These are phyloP conservation scores for Xerocomus nothofagi DNA, from an alignment of 1,284 basidiomycete species.

Conservation along the genomic window DNA sequence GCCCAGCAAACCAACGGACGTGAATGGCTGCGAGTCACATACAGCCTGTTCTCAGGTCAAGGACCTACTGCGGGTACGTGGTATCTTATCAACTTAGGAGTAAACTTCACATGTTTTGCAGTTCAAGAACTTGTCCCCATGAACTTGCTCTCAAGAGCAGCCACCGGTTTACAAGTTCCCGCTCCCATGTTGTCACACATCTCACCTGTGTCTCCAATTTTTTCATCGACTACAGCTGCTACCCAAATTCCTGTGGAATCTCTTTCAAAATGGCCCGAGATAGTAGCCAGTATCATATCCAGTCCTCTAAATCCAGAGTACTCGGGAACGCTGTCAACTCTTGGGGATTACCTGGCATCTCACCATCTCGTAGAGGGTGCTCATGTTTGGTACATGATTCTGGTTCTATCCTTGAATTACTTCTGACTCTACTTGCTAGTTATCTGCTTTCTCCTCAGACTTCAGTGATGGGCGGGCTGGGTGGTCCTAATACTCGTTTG, in stretches of 20 bases:
- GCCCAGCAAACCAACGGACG: constrained; percentile 45
- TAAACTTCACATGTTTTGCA: constrained; percentile 32
- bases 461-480: constrained; percentile 70
- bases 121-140: constrained; percentile 78
- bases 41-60: constrained; percentile 85
- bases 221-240: constrained; percentile 44
- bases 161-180: constrained; percentile 42
- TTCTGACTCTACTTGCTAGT: constrained; percentile 42
- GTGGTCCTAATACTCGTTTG: constrained; percentile 60
- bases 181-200: constrained; percentile 37
- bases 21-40: constrained; percentile 79
- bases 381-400: constrained; percentile 75
- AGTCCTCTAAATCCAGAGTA: constrained; percentile 66
- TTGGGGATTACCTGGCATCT: constrained; percentile 80
- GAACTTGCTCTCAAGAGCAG: constrained; percentile 46
- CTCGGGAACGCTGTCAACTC: constrained; percentile 77
- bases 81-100: constrained; percentile 7
- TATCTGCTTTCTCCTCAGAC: constrained; percentile 88
- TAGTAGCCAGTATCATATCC: constrained; percentile 80
- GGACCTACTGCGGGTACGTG: constrained; percentile 69
- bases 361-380: constrained; percentile 84
- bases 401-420: constrained; percentile 1
- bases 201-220: constrained; percentile 68
- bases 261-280: constrained; percentile 82
- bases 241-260: constrained; percentile 55